Evolutionary conservation across 106 monocot species (phyloP).

Genomic region (Phalaenopsis aphrodite): DNA sequence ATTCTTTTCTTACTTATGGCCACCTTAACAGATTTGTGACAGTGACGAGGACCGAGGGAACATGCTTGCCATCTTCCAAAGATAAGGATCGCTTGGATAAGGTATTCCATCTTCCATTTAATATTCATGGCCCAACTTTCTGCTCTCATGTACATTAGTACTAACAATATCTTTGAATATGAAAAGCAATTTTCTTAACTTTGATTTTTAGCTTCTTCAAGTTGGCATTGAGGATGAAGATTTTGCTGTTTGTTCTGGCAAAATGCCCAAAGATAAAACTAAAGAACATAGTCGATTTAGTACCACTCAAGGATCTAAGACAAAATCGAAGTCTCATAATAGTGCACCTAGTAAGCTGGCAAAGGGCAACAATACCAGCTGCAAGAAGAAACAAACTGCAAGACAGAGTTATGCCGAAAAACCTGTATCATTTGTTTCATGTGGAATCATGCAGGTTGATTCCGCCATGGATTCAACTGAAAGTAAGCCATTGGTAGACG

Average conservation of each 20-base stretch:
- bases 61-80: conserved; percentile 61
- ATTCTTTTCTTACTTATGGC: neutral
- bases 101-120: conserved; percentile 31
- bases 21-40: conserved; percentile 70
- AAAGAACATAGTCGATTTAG: conserved; percentile 2
- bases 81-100: conserved; percentile 65
- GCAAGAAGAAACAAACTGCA: conserved; percentile 20
- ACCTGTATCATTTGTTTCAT: conserved; percentile 72
- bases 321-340: conserved; percentile 1
- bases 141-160: neutral
- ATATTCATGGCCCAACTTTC: neutral
- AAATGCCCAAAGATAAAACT: conserved; percentile 8
- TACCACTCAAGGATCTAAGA: conserved; percentile 5
- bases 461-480: conserved; percentile 19
- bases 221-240: conserved; percentile 35
- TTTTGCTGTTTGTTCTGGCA: conserved; percentile 27
- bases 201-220: conserved; percentile 41
- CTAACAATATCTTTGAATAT: neutral
- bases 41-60: conserved; percentile 49
- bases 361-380: conserved; percentile 14
- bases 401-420: conserved; percentile 30
- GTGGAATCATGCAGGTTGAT: conserved; percentile 65
- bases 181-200: neutral
- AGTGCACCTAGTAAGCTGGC: conserved; percentile 37
- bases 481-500: conserved; percentile 6